Conservation (phyloP, 148 eudicot species). For the Rhododendron mucronatum region DNA sequence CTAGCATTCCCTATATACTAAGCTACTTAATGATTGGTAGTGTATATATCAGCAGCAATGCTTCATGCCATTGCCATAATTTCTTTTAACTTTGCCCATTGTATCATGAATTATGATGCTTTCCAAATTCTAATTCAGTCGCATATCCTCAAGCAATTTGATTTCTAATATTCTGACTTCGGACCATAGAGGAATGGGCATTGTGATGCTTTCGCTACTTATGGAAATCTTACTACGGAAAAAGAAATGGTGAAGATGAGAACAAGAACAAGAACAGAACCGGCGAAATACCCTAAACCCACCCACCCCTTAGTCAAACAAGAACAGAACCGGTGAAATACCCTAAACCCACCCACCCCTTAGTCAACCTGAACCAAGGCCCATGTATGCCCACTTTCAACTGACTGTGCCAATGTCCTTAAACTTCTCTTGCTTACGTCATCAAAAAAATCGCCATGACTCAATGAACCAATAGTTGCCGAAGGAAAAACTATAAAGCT, state of each 20-base stretch:
- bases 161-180: not conserved
- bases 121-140: not conserved
- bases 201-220: not conserved
- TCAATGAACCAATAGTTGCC: not conserved
- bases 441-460: no score
- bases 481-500: not conserved
- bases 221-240: not conserved
- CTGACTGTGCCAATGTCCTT: not conserved
- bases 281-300: not conserved
- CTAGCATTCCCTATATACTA: no score
- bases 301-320: not conserved
- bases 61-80: not conserved
- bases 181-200: not conserved
- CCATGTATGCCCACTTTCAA: not conserved
- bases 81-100: not conserved
- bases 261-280: not conserved
- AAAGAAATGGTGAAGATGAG: not conserved
- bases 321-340: not conserved
- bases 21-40: not conserved
- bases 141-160: not conserved
- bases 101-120: not conserved
- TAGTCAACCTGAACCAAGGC: not conserved
- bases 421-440: not conserved
- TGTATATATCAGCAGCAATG: not conserved
- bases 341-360: not conserved